A percentile compares a stretch with the other conserved stretches of the same genome.
Conservation (phyloP, 768 basidiomycete species). For the Russula compacta region DNA sequence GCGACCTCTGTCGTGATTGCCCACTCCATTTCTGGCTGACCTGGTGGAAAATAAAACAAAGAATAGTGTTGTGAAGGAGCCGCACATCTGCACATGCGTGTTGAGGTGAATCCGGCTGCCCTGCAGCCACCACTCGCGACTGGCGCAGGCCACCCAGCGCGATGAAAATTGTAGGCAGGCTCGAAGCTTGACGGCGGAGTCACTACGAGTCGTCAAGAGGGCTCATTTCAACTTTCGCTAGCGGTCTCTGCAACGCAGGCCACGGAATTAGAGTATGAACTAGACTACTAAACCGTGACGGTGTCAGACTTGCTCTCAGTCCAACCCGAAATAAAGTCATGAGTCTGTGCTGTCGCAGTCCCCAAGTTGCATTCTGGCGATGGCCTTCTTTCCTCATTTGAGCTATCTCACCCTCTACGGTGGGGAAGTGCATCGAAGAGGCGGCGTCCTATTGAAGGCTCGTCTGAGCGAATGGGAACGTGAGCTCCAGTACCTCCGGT, state of each 20-base stretch:
- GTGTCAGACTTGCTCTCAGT: not conserved
- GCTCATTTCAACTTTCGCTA: not conserved
- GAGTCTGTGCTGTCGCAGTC: not conserved
- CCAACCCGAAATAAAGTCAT: not conserved
- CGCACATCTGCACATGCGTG: too few species aligned
- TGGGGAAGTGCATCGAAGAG: constrained; percentile 17
- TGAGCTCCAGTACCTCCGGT: constrained; percentile 19
- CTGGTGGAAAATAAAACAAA: too few species aligned
- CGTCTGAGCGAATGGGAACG: constrained; percentile 20
- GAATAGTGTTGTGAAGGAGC: too few species aligned
- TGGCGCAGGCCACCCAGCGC: too few species aligned
- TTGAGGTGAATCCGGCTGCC: too few species aligned
- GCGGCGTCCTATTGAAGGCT: constrained; percentile 10
- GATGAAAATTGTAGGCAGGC: too few species aligned
- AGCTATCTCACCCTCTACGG: constrained; percentile 7
- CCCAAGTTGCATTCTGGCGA: not conserved
- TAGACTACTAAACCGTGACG: not conserved
- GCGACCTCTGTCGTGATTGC: too few species aligned
- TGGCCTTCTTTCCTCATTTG: constrained; percentile 7
- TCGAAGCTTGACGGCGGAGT: too few species aligned
- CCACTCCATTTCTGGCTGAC: too few species aligned
- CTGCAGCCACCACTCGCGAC: too few species aligned
- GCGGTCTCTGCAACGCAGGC: not conserved
- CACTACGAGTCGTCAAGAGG: not conserved
- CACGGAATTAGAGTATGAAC: not conserved